Evolutionary conservation across 129 eudicot genomes (phyloP), one percentile per base, ranked within the genome.

Genomic region (Ambrosia trifida): DNA sequence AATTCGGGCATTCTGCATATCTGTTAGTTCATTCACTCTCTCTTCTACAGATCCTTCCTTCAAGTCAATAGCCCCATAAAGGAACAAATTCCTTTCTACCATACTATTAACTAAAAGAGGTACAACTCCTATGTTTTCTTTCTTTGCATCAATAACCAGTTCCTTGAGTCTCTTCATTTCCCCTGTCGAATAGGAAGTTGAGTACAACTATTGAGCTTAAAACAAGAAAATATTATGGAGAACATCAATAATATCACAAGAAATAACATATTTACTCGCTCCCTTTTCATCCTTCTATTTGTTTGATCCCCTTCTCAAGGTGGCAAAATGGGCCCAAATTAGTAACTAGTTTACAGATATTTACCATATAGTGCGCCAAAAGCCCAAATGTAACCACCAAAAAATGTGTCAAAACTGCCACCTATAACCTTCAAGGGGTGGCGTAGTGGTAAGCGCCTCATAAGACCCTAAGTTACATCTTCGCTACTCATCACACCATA

Each of bases 61-160:
- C 49, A 80, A 72, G 69, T 84, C 95, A 9, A 83, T 79, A 83
- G 76, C 86, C 5, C 98, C 98, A 35, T 81, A 92, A 61, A 92
- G 87, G 66, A 92, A 89, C 74, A 87, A 50, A 49, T 89, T 83
- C 79, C 76, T 85, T 52, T 89, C 84, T 50, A 92, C 49, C 96
- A 92, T 92, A 69, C 76, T 50, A 66, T 83, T 87, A 66, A 89
- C 80, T 66, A 92, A 73, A 77, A 72, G 58, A 62, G 85, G 54
- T 40, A 81, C 95, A 49, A 83, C 82, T 78, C 54, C 70, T 58
- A 89, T 75, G 5, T 85, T 84, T 61, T 43, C 76, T 17, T 58
- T 64, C 81, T 86, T 92, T 4, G 95, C 87, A 65, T 83, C 91
- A 40, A 76, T 14, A 65, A 81, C 89, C 28, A 92, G 88, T 68